Evolutionary conservation across 2,329 filamentous ascomycete genomes (phyloP), one percentile per base, ranked within the genome.

Genomic region (Diaporthe velutina): DNA sequence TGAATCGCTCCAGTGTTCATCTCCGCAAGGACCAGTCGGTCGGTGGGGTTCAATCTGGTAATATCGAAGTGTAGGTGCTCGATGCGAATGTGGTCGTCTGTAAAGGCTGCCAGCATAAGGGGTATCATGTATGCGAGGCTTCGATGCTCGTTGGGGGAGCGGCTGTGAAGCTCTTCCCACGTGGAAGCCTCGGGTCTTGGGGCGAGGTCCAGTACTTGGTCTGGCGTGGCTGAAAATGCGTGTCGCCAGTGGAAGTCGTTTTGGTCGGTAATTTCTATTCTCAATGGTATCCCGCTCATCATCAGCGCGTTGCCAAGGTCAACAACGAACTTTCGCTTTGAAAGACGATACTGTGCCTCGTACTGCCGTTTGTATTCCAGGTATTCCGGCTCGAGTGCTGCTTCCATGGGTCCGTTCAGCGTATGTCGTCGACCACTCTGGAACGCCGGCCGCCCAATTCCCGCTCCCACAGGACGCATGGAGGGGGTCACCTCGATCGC

Each of bases 71-170:
- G 30, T 5, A 67, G 30, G 12, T 38, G 30, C 19, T 0, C 12
- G 45, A 67, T 52, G 22, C 12, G 45, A 17, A 67, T 35, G 13
- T 25, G 19, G 5, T 15, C 4, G 10, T 38, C 30, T 1, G 12
- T 1, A n/a, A 67, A 52, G 22, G 13, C 12, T 17, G 3, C 6
- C 4, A 67, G 13, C 7, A 67, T 4, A 0, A 1, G 1, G n/a
- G 28, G 45, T 6, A 67, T 5, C 22, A 67, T 17, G 17, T 25
- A 35, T 10, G 1, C 22, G 2, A 25, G 8, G 6, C 10, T 2
- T 1, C 17, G 30, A 15, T 5, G 8, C 10, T 0, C 7, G 0
- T 2, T 2, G 38, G 17, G 1, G 9, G 2, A 2, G n/a, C n/a
- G 8, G 3, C 1, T 4, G 7, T 42, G 1, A 19, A 45, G n/a